phyloP scores from a whole-genome alignment of 139 green algal genomes.

The Volvox reticuliferus region DNA sequence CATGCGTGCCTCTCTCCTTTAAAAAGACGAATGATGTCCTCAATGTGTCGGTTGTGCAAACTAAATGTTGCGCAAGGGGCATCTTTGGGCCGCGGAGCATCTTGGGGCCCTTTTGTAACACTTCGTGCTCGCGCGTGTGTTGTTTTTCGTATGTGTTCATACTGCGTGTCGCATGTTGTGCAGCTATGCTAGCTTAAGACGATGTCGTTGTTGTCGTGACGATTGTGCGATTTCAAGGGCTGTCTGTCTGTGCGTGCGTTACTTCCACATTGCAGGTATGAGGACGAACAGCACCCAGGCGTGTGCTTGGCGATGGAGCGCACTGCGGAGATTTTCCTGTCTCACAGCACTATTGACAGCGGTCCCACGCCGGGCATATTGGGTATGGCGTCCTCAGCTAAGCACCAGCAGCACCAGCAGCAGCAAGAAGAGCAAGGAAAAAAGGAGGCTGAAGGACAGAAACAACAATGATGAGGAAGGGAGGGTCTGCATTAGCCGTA shows the following conservation, averaged over 20 bases:
- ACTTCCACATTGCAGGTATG: slow-evolving; percentile 63
- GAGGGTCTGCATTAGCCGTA: background rate
- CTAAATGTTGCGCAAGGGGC: no score
- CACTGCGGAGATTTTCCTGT: slow-evolving; percentile 57
- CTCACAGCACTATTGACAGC: slow-evolving; percentile 45
- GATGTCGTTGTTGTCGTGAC: no score
- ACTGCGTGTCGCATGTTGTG: no score
- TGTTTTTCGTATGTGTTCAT: no score
- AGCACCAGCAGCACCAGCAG: background rate
- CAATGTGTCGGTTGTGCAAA: no score
- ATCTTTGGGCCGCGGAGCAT: no score
- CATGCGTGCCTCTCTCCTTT: no score
- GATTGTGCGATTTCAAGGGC: no score
- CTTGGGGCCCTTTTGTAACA: no score
- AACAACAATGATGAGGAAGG: background rate
- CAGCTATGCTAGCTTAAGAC: no score
- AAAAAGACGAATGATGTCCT: no score
- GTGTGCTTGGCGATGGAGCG: slow-evolving; percentile 79
- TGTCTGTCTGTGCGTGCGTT: background rate
- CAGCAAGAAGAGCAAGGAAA: background rate
- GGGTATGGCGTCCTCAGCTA: background rate
- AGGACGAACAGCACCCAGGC: slow-evolving; percentile 69
- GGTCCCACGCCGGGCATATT: background rate
- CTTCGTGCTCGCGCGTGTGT: no score
- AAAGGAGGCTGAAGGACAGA: background rate